phyloP scores from a whole-genome alignment of 2,329 filamentous ascomycete species.

The Pseudogymnoascus sp. region DNA sequence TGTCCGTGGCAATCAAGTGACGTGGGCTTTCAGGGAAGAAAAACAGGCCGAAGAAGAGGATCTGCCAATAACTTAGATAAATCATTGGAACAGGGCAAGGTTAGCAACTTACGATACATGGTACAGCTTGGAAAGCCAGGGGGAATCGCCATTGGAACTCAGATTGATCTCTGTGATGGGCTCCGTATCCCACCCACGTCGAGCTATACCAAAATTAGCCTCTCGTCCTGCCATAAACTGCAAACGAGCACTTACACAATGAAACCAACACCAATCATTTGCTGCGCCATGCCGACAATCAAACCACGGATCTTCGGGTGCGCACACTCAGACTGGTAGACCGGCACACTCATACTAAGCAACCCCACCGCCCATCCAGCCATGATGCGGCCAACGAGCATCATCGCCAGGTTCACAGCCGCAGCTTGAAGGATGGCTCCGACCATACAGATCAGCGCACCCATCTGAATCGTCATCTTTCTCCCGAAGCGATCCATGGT shows the following conservation, averaged over 20 bases:
- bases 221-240: constrained; percentile 45
- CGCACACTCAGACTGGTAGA: constrained; percentile 55
- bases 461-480: constrained; percentile 49
- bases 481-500: constrained; percentile 50
- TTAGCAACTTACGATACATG: constrained; percentile 33
- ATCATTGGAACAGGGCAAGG: neutral
- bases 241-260: constrained; percentile 33
- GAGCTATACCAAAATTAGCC: neutral
- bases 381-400: constrained; percentile 49
- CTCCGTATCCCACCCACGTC: constrained; percentile 9
- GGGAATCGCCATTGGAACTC: constrained; percentile 16
- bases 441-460: constrained; percentile 47
- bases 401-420: constrained; percentile 41
- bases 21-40: constrained; percentile 50
- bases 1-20: constrained; percentile 48
- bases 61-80: neutral
- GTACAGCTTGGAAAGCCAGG: constrained; percentile 49
- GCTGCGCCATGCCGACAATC: constrained; percentile 52
- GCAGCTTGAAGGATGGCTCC: constrained; percentile 53
- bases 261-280: constrained; percentile 54
- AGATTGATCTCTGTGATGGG: neutral
- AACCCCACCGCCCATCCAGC: constrained; percentile 46
- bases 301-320: constrained; percentile 54
- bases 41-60: constrained; percentile 43
- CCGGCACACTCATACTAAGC: constrained; percentile 52